phyloP scores from a whole-genome alignment of 2,329 filamentous ascomycete genomes.

The Samsoniella hepiali region DNA sequence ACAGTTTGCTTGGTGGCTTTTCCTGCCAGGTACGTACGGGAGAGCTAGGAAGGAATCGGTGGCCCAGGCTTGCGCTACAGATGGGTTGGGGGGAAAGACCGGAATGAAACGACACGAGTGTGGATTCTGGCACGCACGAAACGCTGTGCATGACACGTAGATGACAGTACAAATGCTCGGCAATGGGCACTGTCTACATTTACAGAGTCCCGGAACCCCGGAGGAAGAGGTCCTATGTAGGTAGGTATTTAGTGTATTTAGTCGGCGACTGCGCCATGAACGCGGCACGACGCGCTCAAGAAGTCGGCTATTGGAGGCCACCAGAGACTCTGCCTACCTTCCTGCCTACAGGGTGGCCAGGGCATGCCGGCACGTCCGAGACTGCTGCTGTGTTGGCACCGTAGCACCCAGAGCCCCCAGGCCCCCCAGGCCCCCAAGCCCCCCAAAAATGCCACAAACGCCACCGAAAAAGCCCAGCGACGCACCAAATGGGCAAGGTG shows the following conservation, averaged over 20 bases:
- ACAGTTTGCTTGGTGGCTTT: neutral
- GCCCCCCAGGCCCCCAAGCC: neutral
- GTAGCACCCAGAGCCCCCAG: neutral
- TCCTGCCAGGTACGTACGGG: neutral
- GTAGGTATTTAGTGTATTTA: neutral
- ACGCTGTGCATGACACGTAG: neutral
- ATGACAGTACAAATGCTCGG: neutral
- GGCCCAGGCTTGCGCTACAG: neutral
- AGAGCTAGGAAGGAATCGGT: neutral
- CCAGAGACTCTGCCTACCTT: no score
- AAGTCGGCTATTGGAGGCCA: neutral
- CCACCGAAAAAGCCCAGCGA: neutral
- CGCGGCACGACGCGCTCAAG: neutral
- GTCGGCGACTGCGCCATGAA: neutral
- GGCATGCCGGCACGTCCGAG: conserved; percentile 12
- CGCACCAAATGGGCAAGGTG: conserved; percentile 16
- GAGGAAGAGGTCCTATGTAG: neutral
- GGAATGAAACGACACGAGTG: conserved; percentile 6
- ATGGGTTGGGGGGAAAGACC: neutral
- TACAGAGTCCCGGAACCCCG: neutral
- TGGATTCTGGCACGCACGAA: conserved; percentile 3
- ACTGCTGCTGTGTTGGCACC: conserved; percentile 6
- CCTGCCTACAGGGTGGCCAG: neutral
- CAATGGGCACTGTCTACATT: neutral
- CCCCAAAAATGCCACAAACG: neutral